Base-by-base conservation (phyloP, 1,284 basidiomycete species). In the Puccinia novopanici region DNA sequence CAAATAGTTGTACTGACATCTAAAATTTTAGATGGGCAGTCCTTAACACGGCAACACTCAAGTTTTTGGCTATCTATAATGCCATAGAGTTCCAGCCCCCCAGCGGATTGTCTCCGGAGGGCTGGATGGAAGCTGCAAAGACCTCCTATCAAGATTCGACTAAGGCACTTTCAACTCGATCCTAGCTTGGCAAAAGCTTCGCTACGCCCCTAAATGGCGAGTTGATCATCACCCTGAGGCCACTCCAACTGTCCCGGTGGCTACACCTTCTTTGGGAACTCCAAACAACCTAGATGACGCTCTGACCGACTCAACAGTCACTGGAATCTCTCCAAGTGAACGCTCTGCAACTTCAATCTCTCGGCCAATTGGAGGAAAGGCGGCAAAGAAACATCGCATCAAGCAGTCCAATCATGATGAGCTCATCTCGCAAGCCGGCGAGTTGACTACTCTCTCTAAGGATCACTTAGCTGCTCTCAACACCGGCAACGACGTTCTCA, bases 1-100 rank as follows among this genome's bases (percentile, higher is more conserved):
- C 52, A 17, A 10, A 10, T 54, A 10, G 9, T 54, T 54, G 5
- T 54, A n/a, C 52, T 54, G 52, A 54, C 52, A 19, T n/a, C 22
- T 65, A 17, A n/a, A 5, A 4, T 17, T 6, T 3, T 70, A 72
- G 45, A 54, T 54, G 70, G 70, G 8, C 24, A 5, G 27, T 3
- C 13, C 17, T 50, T 4, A 72, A 72, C n/a, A 72, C 70, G 24
- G 70, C 70, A 4, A 72, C 42, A 6, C 48, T 72, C 15, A 72
- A 72, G 54, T 72, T 72, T n/a, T 27, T 22, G 8, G 42, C 48
- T 8, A 72, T 72, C 19, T 72, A 72, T 27, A 50, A 72, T 55
- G 45, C 70, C 9, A 52, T 50, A 4, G 30, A 72, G 27, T 52
- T 45, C n/a, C 12, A 50, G 6, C 70, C 52, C 15, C 70, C 70